Evolutionary conservation across 2,329 filamentous ascomycete species (phyloP).

Genomic region (Pseudogymnoascus sp.): DNA sequence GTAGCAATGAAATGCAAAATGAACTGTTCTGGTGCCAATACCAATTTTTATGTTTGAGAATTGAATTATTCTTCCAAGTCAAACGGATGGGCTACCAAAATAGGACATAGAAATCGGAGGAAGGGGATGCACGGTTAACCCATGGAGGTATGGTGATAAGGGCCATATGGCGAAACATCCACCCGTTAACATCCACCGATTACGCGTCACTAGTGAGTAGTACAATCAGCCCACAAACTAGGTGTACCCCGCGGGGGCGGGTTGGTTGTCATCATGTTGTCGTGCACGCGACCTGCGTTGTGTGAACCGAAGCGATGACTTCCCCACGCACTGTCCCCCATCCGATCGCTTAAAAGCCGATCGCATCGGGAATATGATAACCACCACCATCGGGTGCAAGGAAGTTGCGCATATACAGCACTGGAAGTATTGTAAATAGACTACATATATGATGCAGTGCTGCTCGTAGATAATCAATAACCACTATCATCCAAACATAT

Average conservation of each 20-base stretch:
- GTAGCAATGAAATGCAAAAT: background rate
- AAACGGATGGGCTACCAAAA: no score
- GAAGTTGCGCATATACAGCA: background rate
- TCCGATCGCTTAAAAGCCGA: conserved; percentile 9
- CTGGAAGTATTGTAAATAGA: background rate
- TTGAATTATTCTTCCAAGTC: background rate
- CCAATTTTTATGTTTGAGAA: background rate
- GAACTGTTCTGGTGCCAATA: background rate
- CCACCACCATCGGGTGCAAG: background rate
- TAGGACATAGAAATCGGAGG: no score
- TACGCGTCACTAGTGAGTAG: background rate
- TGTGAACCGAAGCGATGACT: background rate
- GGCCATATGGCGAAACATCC: background rate
- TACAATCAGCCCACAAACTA: background rate
- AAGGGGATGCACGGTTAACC: no score
- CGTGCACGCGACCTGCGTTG: background rate
- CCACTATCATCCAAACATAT: background rate
- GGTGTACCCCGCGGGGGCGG: background rate
- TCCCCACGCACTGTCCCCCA: background rate
- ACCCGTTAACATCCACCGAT: background rate
- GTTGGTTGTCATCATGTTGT: background rate
- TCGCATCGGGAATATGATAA: conserved; percentile 2
- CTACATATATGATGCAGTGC: background rate
- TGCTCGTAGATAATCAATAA: background rate
- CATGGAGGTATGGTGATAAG: background rate